Base-by-base conservation (phyloP, 2,329 filamentous ascomycete species). In the Colletotrichum viniferum region DNA sequence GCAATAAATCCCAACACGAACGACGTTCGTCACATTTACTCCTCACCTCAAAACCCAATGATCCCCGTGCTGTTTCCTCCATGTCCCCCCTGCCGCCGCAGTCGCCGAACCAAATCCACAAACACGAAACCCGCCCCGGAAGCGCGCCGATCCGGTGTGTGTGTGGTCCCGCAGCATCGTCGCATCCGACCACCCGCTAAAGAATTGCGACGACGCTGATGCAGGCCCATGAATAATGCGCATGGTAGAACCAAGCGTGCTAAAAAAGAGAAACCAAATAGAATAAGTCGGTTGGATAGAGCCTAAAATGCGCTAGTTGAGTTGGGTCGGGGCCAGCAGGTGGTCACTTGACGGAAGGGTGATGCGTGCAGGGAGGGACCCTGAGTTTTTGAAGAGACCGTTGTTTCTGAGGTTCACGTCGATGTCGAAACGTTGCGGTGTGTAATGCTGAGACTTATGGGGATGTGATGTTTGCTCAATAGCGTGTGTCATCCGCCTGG, bases 91-190 rank as follows among this genome's bases (percentile, higher is more conserved):
- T 14, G 36, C 70, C 58, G 58, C 48, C 43, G 13, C 28, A 58
- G 14, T 52, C 69, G 38, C 55, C 24, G 18, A 69, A 58, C 13
- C 21, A 58, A 62, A 26, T n/a, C 68, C 61, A 74, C 69, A 32
- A 34, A 64, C 60, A 18, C 67, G 61, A 74, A 71, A 72, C 69
- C 69, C 32, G 38, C 34, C 30, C 43, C 73, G 73, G 69, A 76
- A 73, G 48, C 28, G 69, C 63, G 69, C 69, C 69, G 69, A 69
- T 61, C 64, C 69, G 69, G 64, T 43, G 62, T 28, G 64, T 43
- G 62, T 43, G 62, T 60, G 38, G 62, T 58, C 21, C 61, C 72
- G 68, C 48, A 58, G 43, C 55, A 30, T 68, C 32, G 56, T 69
- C 71, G 63, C 64, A 73, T 68, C 32, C 28, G 69, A 43, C 63